phyloP scores from a whole-genome alignment of 805 yeast species.

The Priceomyces carsonii region DNA sequence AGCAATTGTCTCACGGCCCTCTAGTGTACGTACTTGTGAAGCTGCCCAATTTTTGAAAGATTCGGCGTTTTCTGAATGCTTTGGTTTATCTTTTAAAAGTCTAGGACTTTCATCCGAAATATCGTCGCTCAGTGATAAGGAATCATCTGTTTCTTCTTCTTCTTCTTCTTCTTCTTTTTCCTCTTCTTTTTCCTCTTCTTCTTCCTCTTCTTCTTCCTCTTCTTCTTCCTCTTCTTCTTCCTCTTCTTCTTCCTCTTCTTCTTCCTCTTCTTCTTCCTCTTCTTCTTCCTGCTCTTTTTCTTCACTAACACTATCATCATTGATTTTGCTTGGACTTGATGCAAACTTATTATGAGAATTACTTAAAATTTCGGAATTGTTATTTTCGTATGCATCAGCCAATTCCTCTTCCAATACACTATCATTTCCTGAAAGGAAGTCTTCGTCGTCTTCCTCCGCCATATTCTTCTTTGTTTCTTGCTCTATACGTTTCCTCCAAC shows the following conservation, averaged over 20 bases:
- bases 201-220: conserved; percentile 28
- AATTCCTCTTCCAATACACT: conserved; percentile 27
- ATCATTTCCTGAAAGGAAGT: conserved; percentile 48
- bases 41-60: conserved; percentile 91
- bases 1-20: conserved; percentile 51
- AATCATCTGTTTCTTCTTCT: conserved; percentile 29
- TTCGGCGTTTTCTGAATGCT: conserved; percentile 43
- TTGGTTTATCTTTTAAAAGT: conserved; percentile 40
- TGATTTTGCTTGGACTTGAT: conserved; percentile 10
- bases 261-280: conserved; percentile 12
- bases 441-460: conserved; percentile 60
- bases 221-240: conserved; percentile 32
- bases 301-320: conserved; percentile 16
- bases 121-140: too few relatives aligned
- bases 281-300: conserved; percentile 23
- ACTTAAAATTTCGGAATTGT: conserved; percentile 9
- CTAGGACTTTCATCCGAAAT: conserved; percentile 25
- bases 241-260: conserved; percentile 18
- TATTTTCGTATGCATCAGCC: conserved; percentile 19
- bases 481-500: conserved; percentile 59
- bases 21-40: conserved; percentile 61
- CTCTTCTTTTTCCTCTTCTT: conserved; percentile 29
- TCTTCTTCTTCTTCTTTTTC: conserved; percentile 29
- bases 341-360: neutral
- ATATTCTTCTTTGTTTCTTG: conserved; percentile 37